Percentiles rank a stretch among this genome's conserved stretches.
These are phyloP conservation scores for Botrytis fabae DNA, from an alignment of 2,329 filamentous ascomycete genomes.

Conservation along the genomic window DNA sequence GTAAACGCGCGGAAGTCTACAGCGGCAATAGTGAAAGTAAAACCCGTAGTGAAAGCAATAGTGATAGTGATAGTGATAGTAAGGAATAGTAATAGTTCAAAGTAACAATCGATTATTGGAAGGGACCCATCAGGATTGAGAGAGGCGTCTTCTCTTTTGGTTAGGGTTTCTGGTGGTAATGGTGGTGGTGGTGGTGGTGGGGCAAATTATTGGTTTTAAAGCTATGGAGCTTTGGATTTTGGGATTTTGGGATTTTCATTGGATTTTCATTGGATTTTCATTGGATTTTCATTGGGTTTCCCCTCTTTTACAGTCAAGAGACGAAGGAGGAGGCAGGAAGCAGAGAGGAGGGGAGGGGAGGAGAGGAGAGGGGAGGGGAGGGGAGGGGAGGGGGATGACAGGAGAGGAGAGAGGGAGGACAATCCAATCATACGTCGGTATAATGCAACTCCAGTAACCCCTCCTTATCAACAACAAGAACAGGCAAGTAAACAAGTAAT, in stretches of 20 bases:
- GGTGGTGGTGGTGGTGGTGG: background rate
- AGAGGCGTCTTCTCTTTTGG: background rate
- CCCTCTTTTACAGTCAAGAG: background rate
- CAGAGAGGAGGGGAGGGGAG: too few species aligned
- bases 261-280: background rate
- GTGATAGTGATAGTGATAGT: too few species aligned
- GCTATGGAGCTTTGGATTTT: background rate
- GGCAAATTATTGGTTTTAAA: background rate
- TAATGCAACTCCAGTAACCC: background rate
- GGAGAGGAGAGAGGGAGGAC: background rate
- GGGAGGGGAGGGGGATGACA: background rate
- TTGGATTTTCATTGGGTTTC: background rate
- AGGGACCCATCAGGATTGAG: background rate
- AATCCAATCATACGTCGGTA: background rate
- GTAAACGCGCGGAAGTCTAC: background rate
- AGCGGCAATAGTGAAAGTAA: background rate
- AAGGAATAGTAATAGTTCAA: too few species aligned
- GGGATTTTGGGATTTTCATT: too few species aligned
- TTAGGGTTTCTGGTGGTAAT: background rate
- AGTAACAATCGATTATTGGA: background rate
- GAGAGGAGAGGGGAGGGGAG: too few species aligned
- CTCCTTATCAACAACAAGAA: background rate
- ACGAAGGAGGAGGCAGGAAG: background rate
- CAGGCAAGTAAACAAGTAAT: background rate
- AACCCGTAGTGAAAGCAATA: too few species aligned